phyloP scores from a whole-genome alignment of 2,329 filamentous ascomycete species.

The Gnomoniopsis smithogilvyi region DNA sequence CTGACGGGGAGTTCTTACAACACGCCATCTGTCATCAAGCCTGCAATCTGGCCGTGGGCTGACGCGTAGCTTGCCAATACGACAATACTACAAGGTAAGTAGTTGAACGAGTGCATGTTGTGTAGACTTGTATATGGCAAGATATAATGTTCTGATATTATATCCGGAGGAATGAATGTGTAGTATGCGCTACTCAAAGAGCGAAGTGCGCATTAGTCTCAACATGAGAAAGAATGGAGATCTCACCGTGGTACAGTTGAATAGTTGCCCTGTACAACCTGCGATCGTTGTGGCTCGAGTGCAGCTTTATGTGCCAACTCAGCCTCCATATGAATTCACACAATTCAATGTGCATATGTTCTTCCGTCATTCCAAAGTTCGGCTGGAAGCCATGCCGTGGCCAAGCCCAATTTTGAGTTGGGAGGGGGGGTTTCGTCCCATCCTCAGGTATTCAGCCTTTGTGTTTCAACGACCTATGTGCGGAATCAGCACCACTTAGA shows the following conservation, averaged over 20 bases:
- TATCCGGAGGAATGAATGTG: background rate
- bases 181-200: background rate
- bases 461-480: background rate
- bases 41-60: conserved; percentile 3
- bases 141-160: background rate
- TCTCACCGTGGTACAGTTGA: background rate
- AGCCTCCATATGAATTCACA: background rate
- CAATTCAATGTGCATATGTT: background rate
- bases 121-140: background rate
- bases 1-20: background rate
- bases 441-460: background rate
- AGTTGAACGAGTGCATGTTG: background rate
- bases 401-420: background rate
- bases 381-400: no score
- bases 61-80: background rate
- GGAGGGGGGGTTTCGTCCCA: background rate
- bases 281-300: background rate
- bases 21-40: conserved; percentile 1
- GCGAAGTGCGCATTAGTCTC: background rate
- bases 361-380: background rate
- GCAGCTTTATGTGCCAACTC: background rate
- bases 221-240: background rate
- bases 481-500: background rate
- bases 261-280: background rate
- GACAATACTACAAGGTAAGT: background rate